Base-by-base conservation (phyloP, 179 eudicot species). In the Beta lomatogona region DNA sequence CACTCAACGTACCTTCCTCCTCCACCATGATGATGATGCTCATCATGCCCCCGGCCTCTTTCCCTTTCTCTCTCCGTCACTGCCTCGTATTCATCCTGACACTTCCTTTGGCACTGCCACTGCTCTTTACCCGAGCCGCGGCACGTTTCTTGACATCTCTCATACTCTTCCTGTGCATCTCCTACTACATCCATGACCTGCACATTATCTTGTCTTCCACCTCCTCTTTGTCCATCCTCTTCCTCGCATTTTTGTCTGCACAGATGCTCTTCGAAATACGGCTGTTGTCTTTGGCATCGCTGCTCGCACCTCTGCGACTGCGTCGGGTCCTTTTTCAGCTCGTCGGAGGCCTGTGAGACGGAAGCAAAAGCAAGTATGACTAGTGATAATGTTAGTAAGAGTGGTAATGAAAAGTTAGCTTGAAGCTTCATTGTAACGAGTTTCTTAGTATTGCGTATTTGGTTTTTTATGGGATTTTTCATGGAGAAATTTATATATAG, bases 191-290 rank as follows among this genome's bases (percentile, higher is more conserved):
- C 64, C 14, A 21, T 28, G 41, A 36, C 41, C 18, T 14, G 48
- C 57, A 28, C 50, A 67, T 25, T n/a, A 48, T 48, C 36, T 36
- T 36, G 41, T 36, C 41, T 60, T 66, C 46, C 59, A 2, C 12
- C 7, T 3, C 46, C 22, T 70, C 58, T 44, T 58, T 46, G 59
- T 58, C 21, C 45, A 10, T 73, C 61, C 50, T n/a, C 11, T 1
- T 31, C 25, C 59, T 76, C 77, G 63, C 83, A 80, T 22, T 57
- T 25, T 57, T 76, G 71, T 28, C 60, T 28, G 45, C 86, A 83
- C 12, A 50, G 69, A n/a, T 71, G 83, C 86, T 83, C 83, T 54
- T 83, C 86, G 54, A 67, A 83, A 48, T 83, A 83, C 14, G 86
- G 86, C 66, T 83, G 80, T 55, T 83, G 86, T 44, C 83, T 75